A percentile compares a stretch with the other conserved stretches of the same genome.
Evolutionary conservation across 2,329 filamentous ascomycete species (phyloP).

Genomic region (Parafenestella ontariensis): DNA sequence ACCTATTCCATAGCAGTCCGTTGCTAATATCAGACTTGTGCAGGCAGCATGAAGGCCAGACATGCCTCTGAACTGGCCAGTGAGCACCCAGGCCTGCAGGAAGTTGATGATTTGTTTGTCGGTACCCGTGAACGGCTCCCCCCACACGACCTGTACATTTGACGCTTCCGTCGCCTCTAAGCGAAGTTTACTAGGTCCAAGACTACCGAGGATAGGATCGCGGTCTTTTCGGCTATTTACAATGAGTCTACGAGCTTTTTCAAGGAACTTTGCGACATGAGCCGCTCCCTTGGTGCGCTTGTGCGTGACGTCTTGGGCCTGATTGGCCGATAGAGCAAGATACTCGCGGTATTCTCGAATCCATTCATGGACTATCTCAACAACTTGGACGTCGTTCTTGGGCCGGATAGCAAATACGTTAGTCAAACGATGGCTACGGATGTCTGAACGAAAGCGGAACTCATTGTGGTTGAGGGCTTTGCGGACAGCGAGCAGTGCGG

Average conservation of each 20-base stretch:
- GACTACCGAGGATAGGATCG: slow-evolving; percentile 36
- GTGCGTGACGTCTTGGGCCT: not conserved
- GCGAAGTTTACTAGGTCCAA: slow-evolving; percentile 50
- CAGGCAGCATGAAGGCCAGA: slow-evolving; percentile 68
- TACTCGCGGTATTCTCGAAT: slow-evolving; percentile 63
- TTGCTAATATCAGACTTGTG: slow-evolving; percentile 67
- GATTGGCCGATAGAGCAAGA: slow-evolving; percentile 40
- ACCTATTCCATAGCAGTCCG: slow-evolving; percentile 64
- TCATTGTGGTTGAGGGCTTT: slow-evolving; percentile 67
- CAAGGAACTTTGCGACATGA: slow-evolving; percentile 49
- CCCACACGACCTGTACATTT: slow-evolving; percentile 19
- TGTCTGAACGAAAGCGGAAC: slow-evolving; percentile 65
- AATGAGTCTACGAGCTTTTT: slow-evolving; percentile 52
- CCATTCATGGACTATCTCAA: slow-evolving; percentile 60
- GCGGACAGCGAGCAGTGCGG: slow-evolving; percentile 73
- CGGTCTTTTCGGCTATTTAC: slow-evolving; percentile 48
- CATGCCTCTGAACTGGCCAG: slow-evolving; percentile 32
- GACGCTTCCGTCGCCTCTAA: slow-evolving; percentile 27
- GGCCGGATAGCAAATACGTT: slow-evolving; percentile 70
- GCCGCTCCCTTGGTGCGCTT: slow-evolving; percentile 24
- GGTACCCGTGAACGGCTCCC: slow-evolving; percentile 55
- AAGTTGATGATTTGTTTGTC: slow-evolving; percentile 70
- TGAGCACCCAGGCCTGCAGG: slow-evolving; percentile 67
- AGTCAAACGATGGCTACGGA: slow-evolving; percentile 58
- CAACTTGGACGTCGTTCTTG: slow-evolving; percentile 59